Evolutionary conservation across 164 flowering plant genomes (phyloP), one percentile per base, ranked within the genome.

Genomic region (Vitis amurensis): DNA sequence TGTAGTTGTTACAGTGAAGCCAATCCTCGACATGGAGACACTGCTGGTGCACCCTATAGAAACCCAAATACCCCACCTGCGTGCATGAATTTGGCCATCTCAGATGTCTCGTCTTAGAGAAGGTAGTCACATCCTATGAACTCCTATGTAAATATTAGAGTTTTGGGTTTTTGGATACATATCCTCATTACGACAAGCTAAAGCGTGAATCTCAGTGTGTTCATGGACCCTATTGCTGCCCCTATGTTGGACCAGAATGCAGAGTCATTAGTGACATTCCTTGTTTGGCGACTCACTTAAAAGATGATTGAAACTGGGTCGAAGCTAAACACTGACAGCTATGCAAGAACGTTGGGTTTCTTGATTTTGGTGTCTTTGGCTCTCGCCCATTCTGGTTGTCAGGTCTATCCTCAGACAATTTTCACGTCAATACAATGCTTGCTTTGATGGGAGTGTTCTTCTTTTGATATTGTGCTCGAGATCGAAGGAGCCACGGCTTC

Each of bases 41-140:
- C 19, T 19, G 19, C 1, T 19, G 19, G 19, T 19, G 19, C 19
- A 19, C 19, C 19, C 19, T 19, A 19, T 0, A 19, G 19, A 19
- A 19, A 19, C 19, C 19, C 19, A 19, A 19, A 17, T 94, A 97
- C 74, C 98, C 97, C 53, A 91, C 98, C 59, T 94, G 96, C 77
- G 81, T 97, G 74, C 93, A 91, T 79, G 98, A 94, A 73, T 96
- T 94, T 72, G 98, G 98, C 19, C 86, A 94, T 71, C 90, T 94
- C 63, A 82, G 97, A 74, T 94, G 98, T 71, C 87, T 94, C 67
- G 97, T 93, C 10, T 66, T 94, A 74, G 98, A 94, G 74, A 90
- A 92, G 72, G 92, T 94, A 55, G 98, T 97, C 49, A 96, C 91
- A 23, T 92, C 98, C 55, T 86, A 92, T 53, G 94, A 91, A 67